A percentile compares a stretch with the other conserved stretches of the same genome.
phyloP scores from a whole-genome alignment of 2,329 filamentous ascomycete species.

The Trichoderma pleuroti region DNA sequence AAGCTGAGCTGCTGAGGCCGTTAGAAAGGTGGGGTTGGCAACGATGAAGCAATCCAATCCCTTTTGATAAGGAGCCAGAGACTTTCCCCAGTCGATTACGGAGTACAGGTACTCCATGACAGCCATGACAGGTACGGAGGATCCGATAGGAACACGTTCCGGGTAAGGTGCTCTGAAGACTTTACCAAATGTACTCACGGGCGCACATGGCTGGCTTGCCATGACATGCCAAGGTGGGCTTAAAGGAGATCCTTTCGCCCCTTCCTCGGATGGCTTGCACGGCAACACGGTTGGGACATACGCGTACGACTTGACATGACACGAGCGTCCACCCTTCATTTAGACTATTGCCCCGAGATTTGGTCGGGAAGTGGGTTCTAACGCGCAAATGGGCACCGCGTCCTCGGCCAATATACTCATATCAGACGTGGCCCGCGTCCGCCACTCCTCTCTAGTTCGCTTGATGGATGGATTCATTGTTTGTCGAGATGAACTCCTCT shows the following conservation, averaged over 20 bases:
- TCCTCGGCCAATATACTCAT: not conserved
- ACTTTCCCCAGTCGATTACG: not conserved
- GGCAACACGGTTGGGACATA: not conserved
- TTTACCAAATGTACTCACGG: too few relatives aligned
- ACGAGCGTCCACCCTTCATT: not conserved
- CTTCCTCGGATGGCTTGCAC: not conserved
- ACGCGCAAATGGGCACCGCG: not conserved
- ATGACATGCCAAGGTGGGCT: not conserved
- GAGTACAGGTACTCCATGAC: too few relatives aligned
- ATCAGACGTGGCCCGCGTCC: not conserved
- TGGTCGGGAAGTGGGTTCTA: not conserved
- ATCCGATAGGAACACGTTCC: not conserved
- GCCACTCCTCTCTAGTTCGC: not conserved
- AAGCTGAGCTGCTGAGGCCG: not conserved
- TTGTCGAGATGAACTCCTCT: slow-evolving; percentile 4
- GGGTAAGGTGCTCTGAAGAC: not conserved
- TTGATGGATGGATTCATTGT: slow-evolving; percentile 1
- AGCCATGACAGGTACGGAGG: not conserved
- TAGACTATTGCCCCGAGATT: not conserved
- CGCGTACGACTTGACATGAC: slow-evolving; percentile 10
- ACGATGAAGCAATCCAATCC: not conserved
- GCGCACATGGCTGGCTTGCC: not conserved
- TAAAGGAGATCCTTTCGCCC: not conserved
- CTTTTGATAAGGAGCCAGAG: not conserved
- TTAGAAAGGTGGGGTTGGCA: not conserved